Base-by-base conservation (phyloP, 1,139 yeast genomes). In the Hemisphaericaspora xylanilytica region DNA sequence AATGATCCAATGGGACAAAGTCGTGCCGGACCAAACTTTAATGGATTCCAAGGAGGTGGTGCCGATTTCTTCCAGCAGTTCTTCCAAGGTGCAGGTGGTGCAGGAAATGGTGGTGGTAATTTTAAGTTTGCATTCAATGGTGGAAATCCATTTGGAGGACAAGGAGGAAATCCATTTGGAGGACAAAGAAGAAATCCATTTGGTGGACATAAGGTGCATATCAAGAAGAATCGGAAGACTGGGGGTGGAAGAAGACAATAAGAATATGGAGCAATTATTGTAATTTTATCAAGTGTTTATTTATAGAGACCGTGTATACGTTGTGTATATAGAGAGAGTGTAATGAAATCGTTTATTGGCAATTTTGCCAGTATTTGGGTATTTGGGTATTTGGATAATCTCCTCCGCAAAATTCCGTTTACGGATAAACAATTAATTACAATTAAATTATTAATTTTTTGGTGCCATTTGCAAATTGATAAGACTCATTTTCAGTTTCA, bases 1-100 rank as follows among this genome's bases (percentile, higher is more conserved):
- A 77, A 76, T 49, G 81, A 73, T 52, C 70, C 62, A 11, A 33
- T 35, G 36, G 48, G 48, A 8, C 48, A 47, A 9, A 47, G 45
- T 33, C 43, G 38, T 15, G 40, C 33, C 20, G 49, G 44, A 16
- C 50, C 43, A 15, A 22, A 24, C 18, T 37, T 35, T 13, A 38
- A 37, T 35, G 53, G 51, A 13, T 39, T 37, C 18, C 36, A 33
- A 15, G 50, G 51, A n/a, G 47, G 48, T 20, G 48, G 51, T 10
- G 48, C 59, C 48, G 29, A 58, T 10, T 41, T 41, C 35, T 42
- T 39, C 28, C 43, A 44, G 29, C 47, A 45, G 16, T 47, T 44
- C 26, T 51, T 51, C 36, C 48, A 46, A 14, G 45, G 45, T 13
- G 45, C 46, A 1, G 27, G 17, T 13, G 47, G 44, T 5, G 39